phyloP scores from a whole-genome alignment of 192 early-diverging fungal species.

The Polychytrium aggregatum region DNA sequence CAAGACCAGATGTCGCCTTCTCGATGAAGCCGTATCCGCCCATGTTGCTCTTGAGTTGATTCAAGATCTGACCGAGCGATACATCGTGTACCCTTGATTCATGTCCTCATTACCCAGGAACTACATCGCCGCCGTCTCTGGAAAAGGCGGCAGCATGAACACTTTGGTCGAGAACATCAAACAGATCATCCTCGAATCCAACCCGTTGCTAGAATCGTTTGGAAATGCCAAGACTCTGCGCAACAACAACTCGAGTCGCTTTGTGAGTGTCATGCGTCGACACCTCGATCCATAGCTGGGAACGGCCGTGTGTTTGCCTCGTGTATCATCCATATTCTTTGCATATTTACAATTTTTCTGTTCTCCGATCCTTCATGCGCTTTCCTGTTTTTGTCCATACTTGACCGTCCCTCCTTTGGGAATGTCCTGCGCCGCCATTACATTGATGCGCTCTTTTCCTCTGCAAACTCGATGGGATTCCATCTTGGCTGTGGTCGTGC shows the following conservation, averaged over 20 bases:
- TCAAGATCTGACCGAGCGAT: not conserved
- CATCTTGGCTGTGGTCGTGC: too few species aligned
- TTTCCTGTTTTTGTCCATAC: too few species aligned
- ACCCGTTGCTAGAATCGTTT: conserved; percentile 95
- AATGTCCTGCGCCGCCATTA: too few species aligned
- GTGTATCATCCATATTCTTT: too few species aligned
- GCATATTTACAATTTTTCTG: too few species aligned
- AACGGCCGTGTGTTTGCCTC: too few species aligned
- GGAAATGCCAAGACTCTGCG: conserved; percentile 97
- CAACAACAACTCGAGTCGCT: conserved; percentile 98
- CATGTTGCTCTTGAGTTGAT: conserved; percentile 2
- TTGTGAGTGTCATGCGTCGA: conserved; percentile 46
- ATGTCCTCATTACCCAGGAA: conserved; percentile 49
- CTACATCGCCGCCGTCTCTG: conserved; percentile 94
- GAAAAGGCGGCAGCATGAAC: conserved; percentile 48
- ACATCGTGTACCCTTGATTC: not conserved
- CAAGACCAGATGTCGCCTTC: too few species aligned
- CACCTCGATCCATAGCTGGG: too few species aligned
- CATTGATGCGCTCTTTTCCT: too few species aligned
- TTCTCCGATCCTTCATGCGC: too few species aligned
- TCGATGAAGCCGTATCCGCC: too few species aligned
- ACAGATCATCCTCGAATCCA: conserved; percentile 97
- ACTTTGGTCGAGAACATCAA: conserved; percentile 87
- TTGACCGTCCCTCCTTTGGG: too few species aligned
- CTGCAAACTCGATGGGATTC: not conserved